These are phyloP conservation scores for Juglanconis oblonga DNA, from an alignment of 2,329 filamentous ascomycete species.

Conservation along the genomic window DNA sequence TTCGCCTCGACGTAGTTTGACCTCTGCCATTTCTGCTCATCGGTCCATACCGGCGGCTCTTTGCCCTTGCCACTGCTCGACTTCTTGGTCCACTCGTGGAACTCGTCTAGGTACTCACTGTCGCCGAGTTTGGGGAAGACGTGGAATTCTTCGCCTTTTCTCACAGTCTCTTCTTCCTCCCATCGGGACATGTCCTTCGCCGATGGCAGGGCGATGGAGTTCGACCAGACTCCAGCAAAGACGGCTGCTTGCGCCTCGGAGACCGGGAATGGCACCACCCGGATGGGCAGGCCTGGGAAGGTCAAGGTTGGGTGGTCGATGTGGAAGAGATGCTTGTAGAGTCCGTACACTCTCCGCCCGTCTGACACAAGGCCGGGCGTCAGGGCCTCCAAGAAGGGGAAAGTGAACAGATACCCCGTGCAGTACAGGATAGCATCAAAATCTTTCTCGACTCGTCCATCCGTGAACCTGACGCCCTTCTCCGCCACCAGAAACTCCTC, in stretches of 20 bases:
- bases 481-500: constrained; percentile 50
- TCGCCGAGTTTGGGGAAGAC: constrained; percentile 56
- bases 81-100: constrained; percentile 59
- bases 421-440: constrained; percentile 81
- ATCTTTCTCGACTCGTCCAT: constrained; percentile 61
- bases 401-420: constrained; percentile 85
- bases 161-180: constrained; percentile 60
- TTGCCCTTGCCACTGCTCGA: constrained; percentile 55
- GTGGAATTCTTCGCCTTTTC: constrained; percentile 42
- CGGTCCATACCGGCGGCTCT: constrained; percentile 67
- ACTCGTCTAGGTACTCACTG: constrained; percentile 65
- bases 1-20: constrained; percentile 67
- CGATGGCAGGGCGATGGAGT: constrained; percentile 63
- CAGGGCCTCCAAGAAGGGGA: constrained; percentile 63
- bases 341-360: constrained; percentile 66
- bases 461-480: constrained; percentile 61
- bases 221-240: constrained; percentile 74
- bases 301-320: constrained; percentile 73
- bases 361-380: constrained; percentile 57
- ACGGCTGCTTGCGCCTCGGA: constrained; percentile 77
- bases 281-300: constrained; percentile 73
- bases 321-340: constrained; percentile 80
- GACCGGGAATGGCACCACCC: constrained; percentile 84
- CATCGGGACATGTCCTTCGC: constrained; percentile 64
- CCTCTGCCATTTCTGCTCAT: constrained; percentile 70